phyloP scores from a whole-genome alignment of 768 basidiomycete genomes.

The Podaxis sp. region DNA sequence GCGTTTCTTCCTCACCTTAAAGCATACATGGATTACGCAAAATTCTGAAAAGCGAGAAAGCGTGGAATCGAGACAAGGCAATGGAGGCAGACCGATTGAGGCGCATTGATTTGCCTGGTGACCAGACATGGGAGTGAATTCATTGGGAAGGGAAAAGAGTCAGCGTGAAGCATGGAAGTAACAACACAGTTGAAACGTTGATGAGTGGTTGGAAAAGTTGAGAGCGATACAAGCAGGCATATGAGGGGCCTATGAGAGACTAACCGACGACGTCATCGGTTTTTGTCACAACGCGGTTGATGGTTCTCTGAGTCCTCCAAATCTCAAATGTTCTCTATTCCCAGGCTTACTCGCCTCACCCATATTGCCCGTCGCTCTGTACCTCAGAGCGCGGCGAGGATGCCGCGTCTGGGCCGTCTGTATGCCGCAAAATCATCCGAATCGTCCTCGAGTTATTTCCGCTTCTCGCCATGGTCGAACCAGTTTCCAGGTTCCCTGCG shows the following conservation, averaged over 20 bases:
- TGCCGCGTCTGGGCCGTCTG: neutral
- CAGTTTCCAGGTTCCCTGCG: slow-evolving; percentile 33
- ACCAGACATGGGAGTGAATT: neutral
- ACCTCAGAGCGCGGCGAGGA: neutral
- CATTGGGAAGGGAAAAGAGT: neutral
- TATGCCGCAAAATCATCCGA: slow-evolving; percentile 8
- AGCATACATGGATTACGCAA: neutral
- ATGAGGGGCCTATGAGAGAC: neutral
- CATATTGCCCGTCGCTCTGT: neutral
- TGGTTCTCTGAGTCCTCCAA: neutral
- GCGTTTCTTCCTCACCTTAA: neutral
- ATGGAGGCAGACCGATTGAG: slow-evolving; percentile 3
- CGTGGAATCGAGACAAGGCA: neutral
- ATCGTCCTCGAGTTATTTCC: slow-evolving; percentile 13
- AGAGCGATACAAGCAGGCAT: no score
- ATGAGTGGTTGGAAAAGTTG: no score
- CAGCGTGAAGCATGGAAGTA: neutral
- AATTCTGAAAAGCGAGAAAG: neutral
- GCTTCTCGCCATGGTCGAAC: slow-evolving; percentile 43
- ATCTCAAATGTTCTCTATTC: slow-evolving; percentile 18
- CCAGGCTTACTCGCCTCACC: neutral
- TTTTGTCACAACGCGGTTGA: neutral
- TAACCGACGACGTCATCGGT: neutral
- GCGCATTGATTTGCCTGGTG: slow-evolving; percentile 1
- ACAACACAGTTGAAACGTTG: neutral